phyloP scores from a whole-genome alignment of 768 basidiomycete genomes.

The Phallus indusiatus region DNA sequence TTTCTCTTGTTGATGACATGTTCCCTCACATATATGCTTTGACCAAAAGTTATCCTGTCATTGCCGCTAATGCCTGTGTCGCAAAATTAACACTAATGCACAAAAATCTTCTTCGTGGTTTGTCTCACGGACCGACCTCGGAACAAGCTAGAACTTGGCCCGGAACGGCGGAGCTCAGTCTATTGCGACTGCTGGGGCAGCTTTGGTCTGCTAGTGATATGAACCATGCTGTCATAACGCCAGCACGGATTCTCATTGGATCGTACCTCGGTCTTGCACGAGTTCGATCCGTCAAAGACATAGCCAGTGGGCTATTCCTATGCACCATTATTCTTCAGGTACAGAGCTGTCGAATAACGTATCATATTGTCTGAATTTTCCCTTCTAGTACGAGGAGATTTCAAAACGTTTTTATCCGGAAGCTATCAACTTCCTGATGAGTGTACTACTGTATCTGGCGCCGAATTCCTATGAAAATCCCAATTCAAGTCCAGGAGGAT shows the following conservation, averaged over 20 bases:
- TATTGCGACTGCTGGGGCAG: constrained; percentile 71
- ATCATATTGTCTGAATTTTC: background rate
- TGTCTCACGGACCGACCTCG: constrained; percentile 57
- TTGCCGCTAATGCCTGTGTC: constrained; percentile 69
- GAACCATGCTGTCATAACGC: constrained; percentile 81
- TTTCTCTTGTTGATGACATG: constrained; percentile 52
- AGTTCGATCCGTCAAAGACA: constrained; percentile 62
- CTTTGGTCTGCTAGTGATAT: constrained; percentile 95
- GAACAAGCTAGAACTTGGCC: constrained; percentile 79
- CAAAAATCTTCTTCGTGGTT: constrained; percentile 81
- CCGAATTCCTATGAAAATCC: constrained; percentile 45
- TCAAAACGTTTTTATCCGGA: constrained; percentile 89
- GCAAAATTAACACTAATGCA: constrained; percentile 84
- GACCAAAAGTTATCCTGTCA: constrained; percentile 70
- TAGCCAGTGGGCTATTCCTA: constrained; percentile 82
- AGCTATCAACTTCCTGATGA: constrained; percentile 71
- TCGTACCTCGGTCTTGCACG: constrained; percentile 83
- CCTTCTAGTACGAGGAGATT: constrained; percentile 67
- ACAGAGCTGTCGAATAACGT: background rate
- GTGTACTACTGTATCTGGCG: constrained; percentile 61
- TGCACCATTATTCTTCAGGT: constrained; percentile 59
- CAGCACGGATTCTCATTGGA: constrained; percentile 80
- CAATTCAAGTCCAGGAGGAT: constrained; percentile 51
- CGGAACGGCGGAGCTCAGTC: constrained; percentile 65
- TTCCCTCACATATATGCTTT: constrained; percentile 74